Evolutionary conservation across 2,329 filamentous ascomycete species (phyloP).

Genomic region (Bimuria novae-zelandiae): DNA sequence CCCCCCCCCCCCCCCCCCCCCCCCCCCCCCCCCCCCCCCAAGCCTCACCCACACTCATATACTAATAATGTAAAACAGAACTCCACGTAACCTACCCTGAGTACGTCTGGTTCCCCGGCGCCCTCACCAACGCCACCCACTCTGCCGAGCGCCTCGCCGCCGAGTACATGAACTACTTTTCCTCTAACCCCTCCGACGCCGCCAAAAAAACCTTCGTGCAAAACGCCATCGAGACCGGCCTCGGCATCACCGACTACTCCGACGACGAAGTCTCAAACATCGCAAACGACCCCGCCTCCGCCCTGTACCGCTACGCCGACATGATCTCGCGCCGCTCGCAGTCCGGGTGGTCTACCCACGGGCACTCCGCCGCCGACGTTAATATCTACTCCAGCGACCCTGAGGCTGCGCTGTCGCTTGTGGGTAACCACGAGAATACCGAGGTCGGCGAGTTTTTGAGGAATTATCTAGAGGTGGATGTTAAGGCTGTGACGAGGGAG

Average conservation of each 20-base stretch:
- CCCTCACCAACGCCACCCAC: conserved; percentile 78
- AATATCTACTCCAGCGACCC: conserved; percentile 89
- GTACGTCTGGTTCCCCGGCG: conserved; percentile 80
- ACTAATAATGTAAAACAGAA: conserved; percentile 47
- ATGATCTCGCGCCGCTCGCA: conserved; percentile 88
- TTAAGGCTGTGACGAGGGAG: conserved; percentile 76
- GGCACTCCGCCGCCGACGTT: conserved; percentile 87
- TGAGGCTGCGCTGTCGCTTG: conserved; percentile 63
- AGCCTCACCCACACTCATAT: no score
- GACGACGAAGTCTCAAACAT: conserved; percentile 72
- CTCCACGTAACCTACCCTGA: conserved; percentile 65
- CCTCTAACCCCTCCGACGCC: conserved; percentile 38
- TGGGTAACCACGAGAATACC: conserved; percentile 93
- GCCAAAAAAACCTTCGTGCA: conserved; percentile 64
- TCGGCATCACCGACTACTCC: conserved; percentile 77
- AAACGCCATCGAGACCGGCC: conserved; percentile 67
- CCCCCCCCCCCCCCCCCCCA: not conserved
- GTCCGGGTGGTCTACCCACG: conserved; percentile 92
- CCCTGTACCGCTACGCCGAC: conserved; percentile 71
- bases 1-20: conserved; percentile 67
- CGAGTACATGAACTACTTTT: conserved; percentile 66
- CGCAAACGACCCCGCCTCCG: conserved; percentile 60
- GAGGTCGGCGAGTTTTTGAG: conserved; percentile 84
- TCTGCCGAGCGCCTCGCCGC: conserved; percentile 71
- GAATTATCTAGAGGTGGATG: conserved; percentile 78